Percentiles rank a stretch among this genome's conserved stretches.
These are phyloP conservation scores for Tagetes erecta DNA, from an alignment of 129 eudicot genomes.

Conservation along the genomic window DNA sequence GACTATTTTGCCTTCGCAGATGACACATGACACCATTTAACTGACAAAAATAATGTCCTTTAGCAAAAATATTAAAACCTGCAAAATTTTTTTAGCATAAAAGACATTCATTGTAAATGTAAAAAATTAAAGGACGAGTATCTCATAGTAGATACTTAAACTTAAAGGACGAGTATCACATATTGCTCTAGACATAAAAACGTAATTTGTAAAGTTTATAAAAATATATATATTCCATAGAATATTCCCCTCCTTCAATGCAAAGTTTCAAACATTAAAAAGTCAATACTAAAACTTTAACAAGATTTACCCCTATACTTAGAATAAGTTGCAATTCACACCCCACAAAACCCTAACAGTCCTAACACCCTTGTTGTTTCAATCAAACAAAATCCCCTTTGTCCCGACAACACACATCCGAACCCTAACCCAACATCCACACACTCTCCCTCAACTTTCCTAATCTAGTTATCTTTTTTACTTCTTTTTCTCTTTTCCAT, in stretches of 20 bases:
- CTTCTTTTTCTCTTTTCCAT: background rate
- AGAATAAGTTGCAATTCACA: background rate
- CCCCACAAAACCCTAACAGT: constrained; percentile 8
- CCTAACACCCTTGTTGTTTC: constrained; percentile 11
- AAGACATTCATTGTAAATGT: no score
- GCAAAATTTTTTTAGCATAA: no score
- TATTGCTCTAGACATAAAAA: no score
- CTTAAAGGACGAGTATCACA: no score
- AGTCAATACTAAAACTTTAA: background rate
- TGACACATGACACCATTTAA: no score
- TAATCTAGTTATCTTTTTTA: background rate
- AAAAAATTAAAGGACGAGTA: no score
- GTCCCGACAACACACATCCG: constrained; percentile 34
- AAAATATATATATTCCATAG: background rate
- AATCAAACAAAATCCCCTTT: constrained; percentile 22
- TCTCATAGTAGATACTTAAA: no score
- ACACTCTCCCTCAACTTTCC: constrained; percentile 10
- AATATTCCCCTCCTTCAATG: background rate
- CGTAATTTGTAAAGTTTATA: no score
- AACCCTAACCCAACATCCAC: constrained; percentile 38
- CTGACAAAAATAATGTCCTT: no score
- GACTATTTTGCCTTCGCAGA: no score
- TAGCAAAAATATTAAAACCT: no score
- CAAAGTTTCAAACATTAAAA: background rate
- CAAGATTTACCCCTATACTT: background rate